Evolutionary conservation across 176 grass and related monocot species (phyloP).

Genomic region (Ensete glaucum): DNA sequence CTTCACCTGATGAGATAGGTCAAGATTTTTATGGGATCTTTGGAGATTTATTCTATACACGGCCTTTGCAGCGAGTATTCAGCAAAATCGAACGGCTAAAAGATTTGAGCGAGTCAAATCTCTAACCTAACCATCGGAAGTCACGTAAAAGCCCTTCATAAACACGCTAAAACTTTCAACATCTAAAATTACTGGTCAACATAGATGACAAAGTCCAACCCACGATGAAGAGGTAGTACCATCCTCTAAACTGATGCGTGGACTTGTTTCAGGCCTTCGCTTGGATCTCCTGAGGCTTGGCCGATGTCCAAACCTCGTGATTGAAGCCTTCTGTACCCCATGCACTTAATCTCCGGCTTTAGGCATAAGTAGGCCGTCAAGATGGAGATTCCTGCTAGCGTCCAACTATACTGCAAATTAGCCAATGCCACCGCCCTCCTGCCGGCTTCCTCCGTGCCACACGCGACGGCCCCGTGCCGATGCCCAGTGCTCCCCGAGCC

Average conservation of each 20-base stretch:
- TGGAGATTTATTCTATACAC: no score
- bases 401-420: constrained; percentile 84
- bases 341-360: constrained; percentile 23
- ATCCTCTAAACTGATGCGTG: neutral
- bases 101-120: no score
- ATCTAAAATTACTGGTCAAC: no score
- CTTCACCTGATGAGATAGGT: no score
- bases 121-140: no score
- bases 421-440: constrained; percentile 43
- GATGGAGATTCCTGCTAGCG: constrained; percentile 37
- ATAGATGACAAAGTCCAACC: no score
- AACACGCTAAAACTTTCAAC: no score
- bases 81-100: no score
- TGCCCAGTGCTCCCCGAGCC: neutral
- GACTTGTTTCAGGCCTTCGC: constrained; percentile 31
- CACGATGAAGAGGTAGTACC: no score
- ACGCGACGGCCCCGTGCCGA: constrained; percentile 36
- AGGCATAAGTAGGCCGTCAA: constrained; percentile 53
- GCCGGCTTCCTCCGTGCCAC: constrained; percentile 42
- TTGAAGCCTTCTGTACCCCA: constrained; percentile 52
- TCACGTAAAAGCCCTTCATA: no score
- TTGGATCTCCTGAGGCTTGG: constrained; percentile 2
- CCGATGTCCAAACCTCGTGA: constrained; percentile 6
- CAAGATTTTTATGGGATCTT: no score
- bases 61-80: no score